Evolutionary conservation across 129 eudicot species (phyloP).

Genomic region (Rutidosis leptorrhynchoides): DNA sequence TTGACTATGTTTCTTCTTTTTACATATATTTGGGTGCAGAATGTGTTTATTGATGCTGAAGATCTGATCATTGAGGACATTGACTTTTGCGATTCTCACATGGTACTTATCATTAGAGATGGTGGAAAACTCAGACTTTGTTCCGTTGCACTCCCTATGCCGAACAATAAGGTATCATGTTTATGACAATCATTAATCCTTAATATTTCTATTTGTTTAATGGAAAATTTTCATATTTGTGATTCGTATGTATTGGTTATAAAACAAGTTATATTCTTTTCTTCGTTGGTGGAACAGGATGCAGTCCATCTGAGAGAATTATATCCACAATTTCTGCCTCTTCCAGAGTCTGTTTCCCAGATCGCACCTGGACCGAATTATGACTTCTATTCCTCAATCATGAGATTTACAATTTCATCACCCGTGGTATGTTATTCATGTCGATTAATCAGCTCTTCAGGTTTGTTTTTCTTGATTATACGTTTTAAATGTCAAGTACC

Average conservation of each 20-base stretch:
- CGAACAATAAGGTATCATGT: conserved; percentile 45
- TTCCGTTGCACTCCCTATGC: conserved; percentile 63
- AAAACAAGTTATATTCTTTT: conserved; percentile 1
- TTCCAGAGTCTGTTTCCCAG: conserved; percentile 77
- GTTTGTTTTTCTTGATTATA: background rate
- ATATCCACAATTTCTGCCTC: conserved; percentile 60
- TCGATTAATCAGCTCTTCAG: conserved; percentile 1
- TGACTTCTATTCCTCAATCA: conserved; percentile 69
- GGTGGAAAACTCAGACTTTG: conserved; percentile 52
- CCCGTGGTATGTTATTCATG: conserved; percentile 67
- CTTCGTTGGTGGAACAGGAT: conserved; percentile 41
- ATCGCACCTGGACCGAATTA: conserved; percentile 89
- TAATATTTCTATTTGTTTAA: background rate
- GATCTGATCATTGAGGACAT: conserved; percentile 63
- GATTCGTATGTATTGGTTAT: conserved; percentile 8
- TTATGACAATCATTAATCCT: background rate
- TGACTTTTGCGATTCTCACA: conserved; percentile 68
- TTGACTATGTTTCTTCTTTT: background rate
- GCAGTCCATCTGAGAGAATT: conserved; percentile 57
- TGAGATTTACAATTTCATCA: conserved; percentile 85
- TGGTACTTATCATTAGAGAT: conserved; percentile 65
- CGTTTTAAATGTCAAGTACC: background rate
- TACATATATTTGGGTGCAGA: conserved; percentile 35
- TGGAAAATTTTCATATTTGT: background rate
- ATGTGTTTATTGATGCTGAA: conserved; percentile 56